Evolutionary conservation across 306 rosid species (phyloP).

Genomic region (Geum urbanum): DNA sequence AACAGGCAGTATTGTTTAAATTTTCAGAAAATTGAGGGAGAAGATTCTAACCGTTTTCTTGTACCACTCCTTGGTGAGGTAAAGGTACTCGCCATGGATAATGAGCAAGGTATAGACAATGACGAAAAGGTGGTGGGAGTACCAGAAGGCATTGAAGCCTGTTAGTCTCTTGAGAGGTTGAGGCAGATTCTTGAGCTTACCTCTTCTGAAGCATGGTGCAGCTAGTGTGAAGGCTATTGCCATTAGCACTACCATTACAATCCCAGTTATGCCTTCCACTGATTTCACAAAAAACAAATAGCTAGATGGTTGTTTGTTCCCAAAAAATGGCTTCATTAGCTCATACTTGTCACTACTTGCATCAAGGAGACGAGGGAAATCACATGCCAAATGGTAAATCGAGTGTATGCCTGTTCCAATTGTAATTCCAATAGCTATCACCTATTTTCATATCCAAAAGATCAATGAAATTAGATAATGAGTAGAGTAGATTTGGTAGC

Average conservation of each 20-base stretch:
- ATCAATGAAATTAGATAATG: no score
- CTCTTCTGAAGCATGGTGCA: conserved; percentile 56
- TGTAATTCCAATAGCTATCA: conserved; percentile 34
- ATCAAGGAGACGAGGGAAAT: conserved; percentile 42
- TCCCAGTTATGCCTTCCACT: conserved; percentile 42
- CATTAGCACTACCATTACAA: conserved; percentile 49
- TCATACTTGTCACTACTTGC: conserved; percentile 34
- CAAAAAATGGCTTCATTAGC: conserved; percentile 38
- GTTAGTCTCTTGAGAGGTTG: conserved; percentile 44
- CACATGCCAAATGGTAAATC: conserved; percentile 41
- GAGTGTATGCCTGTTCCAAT: conserved; percentile 44
- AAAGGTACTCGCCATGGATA: conserved; percentile 55
- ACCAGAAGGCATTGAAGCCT: conserved; percentile 75
- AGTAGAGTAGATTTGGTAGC: no score
- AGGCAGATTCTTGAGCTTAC: conserved; percentile 42
- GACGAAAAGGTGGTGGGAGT: conserved; percentile 64
- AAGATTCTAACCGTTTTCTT: conserved; percentile 54
- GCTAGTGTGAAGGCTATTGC: conserved; percentile 54
- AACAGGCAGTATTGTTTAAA: background rate
- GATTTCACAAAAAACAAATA: conserved; percentile 53
- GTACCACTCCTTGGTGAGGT: conserved; percentile 51
- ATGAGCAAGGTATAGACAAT: conserved; percentile 50
- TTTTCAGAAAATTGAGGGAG: background rate
- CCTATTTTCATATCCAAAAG: conserved; percentile 13
- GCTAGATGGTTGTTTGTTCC: conserved; percentile 33